Conservation (phyloP, 2,329 filamentous ascomycete species). For the Leptodontidium sp. region DNA sequence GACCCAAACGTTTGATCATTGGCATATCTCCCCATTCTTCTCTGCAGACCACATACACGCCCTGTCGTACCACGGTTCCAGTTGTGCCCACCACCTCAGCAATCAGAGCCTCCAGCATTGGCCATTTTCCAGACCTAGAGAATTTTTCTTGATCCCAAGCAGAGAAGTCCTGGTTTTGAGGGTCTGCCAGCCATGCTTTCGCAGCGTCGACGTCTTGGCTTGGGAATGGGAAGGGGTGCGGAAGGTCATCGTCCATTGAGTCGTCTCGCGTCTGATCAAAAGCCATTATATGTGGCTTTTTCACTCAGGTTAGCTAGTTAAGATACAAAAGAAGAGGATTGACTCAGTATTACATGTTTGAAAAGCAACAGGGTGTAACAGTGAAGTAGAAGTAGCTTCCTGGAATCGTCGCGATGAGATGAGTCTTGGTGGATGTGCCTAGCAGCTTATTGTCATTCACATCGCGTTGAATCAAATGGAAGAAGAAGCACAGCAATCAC, state of each 20-base stretch:
- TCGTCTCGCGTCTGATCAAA: neutral
- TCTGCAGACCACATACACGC: neutral
- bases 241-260: neutral
- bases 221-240: neutral
- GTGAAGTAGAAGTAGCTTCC: neutral
- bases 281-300: neutral
- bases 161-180: neutral
- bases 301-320: neutral
- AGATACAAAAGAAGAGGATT: neutral
- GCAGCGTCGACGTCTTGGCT: neutral
- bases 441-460: neutral
- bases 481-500: neutral
- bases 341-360: neutral
- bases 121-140: neutral
- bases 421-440: neutral
- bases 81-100: neutral
- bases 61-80: neutral
- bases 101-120: neutral
- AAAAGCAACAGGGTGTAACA: neutral
- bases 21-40: slow-evolving; percentile 1
- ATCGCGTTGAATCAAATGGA: neutral
- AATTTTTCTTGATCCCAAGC: neutral
- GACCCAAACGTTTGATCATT: neutral
- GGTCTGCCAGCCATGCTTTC: slow-evolving; percentile 2
- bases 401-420: neutral